Percentiles rank a stretch among this genome's conserved stretches.
Conservation (phyloP, 192 early-diverging fungal genomes). For the Globomyces pollinis-pini region DNA sequence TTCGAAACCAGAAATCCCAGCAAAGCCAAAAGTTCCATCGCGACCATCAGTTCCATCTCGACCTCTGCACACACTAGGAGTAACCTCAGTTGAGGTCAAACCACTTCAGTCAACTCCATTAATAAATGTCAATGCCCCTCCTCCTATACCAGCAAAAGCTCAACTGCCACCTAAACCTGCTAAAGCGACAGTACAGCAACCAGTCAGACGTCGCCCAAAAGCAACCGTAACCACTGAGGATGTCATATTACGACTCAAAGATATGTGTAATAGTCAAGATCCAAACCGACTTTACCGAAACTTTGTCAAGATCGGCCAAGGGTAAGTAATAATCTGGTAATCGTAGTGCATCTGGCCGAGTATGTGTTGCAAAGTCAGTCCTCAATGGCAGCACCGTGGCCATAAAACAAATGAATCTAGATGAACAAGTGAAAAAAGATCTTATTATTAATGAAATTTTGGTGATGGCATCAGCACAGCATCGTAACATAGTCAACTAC, state of each 20-base stretch:
- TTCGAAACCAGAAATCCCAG: too few species aligned
- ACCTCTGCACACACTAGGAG: conserved; percentile 46
- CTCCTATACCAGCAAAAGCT: background rate
- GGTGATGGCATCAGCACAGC: conserved; percentile 44
- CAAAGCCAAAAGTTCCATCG: background rate
- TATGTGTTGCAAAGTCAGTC: conserved; percentile 76
- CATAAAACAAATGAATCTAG: conserved; percentile 95
- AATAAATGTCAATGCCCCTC: background rate
- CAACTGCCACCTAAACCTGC: background rate
- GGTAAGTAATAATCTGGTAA: conserved; percentile 38
- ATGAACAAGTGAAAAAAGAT: conserved; percentile 94
- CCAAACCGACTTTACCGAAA: conserved; percentile 81
- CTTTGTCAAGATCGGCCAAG: conserved; percentile 86
- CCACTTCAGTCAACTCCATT: too few species aligned
- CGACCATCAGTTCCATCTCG: conserved; percentile 41
- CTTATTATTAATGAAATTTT: conserved; percentile 80
- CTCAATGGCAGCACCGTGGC: conserved; percentile 64
- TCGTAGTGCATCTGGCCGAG: conserved; percentile 83
- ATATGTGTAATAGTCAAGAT: conserved; percentile 78
- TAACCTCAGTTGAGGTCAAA: conserved; percentile 52
- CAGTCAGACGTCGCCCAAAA: conserved; percentile 42
- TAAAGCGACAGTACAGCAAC: conserved; percentile 16
- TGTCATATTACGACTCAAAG: conserved; percentile 69
- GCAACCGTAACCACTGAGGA: conserved; percentile 60
- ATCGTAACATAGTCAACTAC: conserved; percentile 76